Conservation (phyloP, 1,139 yeast genomes). For the Saccharomyces hybrid region DNA sequence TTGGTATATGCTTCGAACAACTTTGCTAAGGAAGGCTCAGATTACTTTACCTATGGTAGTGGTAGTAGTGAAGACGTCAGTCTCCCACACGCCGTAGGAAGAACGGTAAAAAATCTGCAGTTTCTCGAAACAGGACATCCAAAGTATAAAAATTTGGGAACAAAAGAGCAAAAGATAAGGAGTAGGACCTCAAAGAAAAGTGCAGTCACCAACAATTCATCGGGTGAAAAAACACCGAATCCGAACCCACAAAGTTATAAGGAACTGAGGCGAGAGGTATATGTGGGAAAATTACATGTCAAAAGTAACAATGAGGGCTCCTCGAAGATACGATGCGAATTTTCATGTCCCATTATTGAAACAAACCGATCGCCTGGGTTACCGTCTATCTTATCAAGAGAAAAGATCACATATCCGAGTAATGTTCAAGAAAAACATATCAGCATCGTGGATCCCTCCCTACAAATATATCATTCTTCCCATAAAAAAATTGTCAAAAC, state of each 20-base stretch:
- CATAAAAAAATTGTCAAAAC: constrained; percentile 13
- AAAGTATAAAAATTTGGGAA: neutral
- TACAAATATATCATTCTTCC: constrained; percentile 6
- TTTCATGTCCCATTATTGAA: neutral
- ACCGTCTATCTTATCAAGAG: neutral
- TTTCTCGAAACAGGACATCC: neutral
- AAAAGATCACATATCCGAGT: neutral
- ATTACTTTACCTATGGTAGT: constrained; percentile 14
- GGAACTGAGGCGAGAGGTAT: neutral
- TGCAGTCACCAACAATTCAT: neutral
- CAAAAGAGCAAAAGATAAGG: neutral
- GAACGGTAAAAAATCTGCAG: neutral
- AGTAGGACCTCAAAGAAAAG: neutral
- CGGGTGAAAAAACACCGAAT: neutral
- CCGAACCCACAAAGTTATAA: neutral
- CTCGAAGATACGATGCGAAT: neutral
- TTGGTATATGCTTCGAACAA: constrained; percentile 11
- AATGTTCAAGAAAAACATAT: constrained; percentile 4
- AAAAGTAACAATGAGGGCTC: neutral
- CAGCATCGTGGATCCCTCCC: constrained; percentile 5
- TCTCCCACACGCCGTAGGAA: neutral
- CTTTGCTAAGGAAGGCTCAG: constrained; percentile 12
- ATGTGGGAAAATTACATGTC: neutral
- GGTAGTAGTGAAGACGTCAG: neutral
- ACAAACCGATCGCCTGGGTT: neutral